Base-by-base conservation (phyloP, 2,329 filamentous ascomycete genomes). In the Exophiala spinifera region DNA sequence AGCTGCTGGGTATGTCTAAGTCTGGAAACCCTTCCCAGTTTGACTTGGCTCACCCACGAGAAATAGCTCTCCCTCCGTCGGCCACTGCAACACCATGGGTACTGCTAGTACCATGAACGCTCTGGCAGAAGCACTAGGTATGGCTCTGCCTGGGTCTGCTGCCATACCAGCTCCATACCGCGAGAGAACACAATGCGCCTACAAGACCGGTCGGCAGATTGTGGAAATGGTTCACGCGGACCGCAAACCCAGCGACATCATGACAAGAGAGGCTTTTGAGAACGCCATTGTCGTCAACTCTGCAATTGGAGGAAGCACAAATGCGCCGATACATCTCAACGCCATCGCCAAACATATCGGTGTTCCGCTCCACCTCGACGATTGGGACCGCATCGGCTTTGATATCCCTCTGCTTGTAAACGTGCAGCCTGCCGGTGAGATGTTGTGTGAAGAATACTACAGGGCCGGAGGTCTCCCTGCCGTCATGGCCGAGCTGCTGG, bases 301-400 rank as follows among this genome's bases (percentile, higher is more conserved):
- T 1, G 79, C 79, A 17, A 79, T 82, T 49, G 79, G 79, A 21
- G 79, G 79, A 13, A 79, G 76, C 57, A 81, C 79, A 3, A 82
- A 82, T 57, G 79, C 79, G 0, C 78, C 79, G 0, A 80, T 82
- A 46, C 79, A 82, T 62, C 67, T 82, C 45, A 77, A 75, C 36
- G 79, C 79, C 8, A 74, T 82, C 19, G 79, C 79, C 2, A 77
- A 76, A 55, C 79, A 82, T 49, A 74, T 79, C 10, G 78, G 78
- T 1, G 74, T 82, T 1, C 65, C 72, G 1, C 65, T 82, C 0
- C 70, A 74, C 11, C 64, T 80, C 28, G 75, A 82, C 56, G 79
- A 82, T 63, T 82, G 79, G 78, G 79, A 82, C 61, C 63, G 61
- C 0, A 64, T 80, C 14, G 79, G 79, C 2, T 78, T 75, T 59